Evolutionary conservation across 805 yeast species (phyloP).

Genomic region (Tetrapisispora nanseiensis): DNA sequence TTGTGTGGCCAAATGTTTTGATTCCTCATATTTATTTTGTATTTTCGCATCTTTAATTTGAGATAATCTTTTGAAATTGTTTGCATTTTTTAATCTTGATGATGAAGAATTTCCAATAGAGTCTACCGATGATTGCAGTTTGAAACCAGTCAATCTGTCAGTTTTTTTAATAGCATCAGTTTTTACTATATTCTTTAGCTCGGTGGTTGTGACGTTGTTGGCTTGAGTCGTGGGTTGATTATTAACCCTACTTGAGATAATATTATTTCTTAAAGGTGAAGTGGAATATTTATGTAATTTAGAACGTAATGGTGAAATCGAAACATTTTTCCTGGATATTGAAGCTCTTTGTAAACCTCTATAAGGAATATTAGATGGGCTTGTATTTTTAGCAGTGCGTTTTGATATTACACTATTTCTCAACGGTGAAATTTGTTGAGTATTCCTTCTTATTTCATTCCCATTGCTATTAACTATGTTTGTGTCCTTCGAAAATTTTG

Average conservation of each 20-base stretch:
- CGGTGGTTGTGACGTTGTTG: too few relatives aligned
- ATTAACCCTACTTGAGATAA: not conserved
- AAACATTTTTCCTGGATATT: not conserved
- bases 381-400: not conserved
- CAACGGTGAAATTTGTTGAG: not conserved
- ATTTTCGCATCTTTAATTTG: not conserved
- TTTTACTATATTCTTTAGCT: not conserved
- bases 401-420: not conserved
- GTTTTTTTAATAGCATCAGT: conserved; percentile 1
- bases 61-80: not conserved
- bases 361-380: not conserved
- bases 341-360: not conserved
- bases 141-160: conserved; percentile 25
- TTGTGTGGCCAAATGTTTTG: conserved; percentile 1
- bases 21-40: conserved; percentile 2
- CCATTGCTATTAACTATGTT: not conserved
- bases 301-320: not conserved
- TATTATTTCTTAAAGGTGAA: not conserved
- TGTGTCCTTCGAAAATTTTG: not conserved
- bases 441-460: not conserved
- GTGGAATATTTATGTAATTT: not conserved
- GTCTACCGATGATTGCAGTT: conserved; percentile 18
- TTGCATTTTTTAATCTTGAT: not conserved
- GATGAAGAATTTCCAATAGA: conserved; percentile 7
- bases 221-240: too few relatives aligned